Evolutionary conservation across 768 basidiomycete species (phyloP), one percentile per base, ranked within the genome.

Genomic region (Leccinum ochraceum): DNA sequence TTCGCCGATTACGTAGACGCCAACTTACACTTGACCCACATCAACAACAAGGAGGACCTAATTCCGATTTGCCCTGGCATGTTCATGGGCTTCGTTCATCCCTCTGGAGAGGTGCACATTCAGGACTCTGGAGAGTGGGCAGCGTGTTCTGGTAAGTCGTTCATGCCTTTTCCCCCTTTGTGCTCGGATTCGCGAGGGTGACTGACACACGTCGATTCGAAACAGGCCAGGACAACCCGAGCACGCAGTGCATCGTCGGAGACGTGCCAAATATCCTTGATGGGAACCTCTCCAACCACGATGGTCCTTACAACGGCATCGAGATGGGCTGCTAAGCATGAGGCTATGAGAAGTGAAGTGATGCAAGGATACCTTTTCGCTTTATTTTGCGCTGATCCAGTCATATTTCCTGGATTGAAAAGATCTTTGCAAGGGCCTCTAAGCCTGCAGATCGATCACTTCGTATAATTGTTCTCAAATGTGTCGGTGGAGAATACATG

Each of bases 221-320:
- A 44, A 44, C 10, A 70, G 69, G 87, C 4, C 81, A 87, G 59
- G 88, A 90, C 61, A 89, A 89, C 66, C 65, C 78, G 5, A 83
- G 78, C 61, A 62, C 51, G 3, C 68, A 78, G 59, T 69, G 63
- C 42, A 66, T 61, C n/a, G 60, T 67, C 26, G 63, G 66, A 32
- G 63, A 64, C 13, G 67, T 68, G 55, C 66, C 77, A 0, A 79
- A 78, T 30, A 75, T 89, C 58, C 79, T 84, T 22, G 73, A 72
- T 2, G 61, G 83, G 2, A 59, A 76, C 50, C 58, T 69, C 37
- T n/a, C n/a, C n/a, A 34, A 88, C 60, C 88, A 89, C 62, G 68
- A 75, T 57, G 86, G 72, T 10, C 74, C 74, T 44, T 74, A 74
- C 32, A 72, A 75, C n/a, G 69, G 63, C 6, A 42, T 74, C 6